Evolutionary conservation across 139 green algal species (phyloP).

Genomic region (Tetradesmus obliquus): DNA sequence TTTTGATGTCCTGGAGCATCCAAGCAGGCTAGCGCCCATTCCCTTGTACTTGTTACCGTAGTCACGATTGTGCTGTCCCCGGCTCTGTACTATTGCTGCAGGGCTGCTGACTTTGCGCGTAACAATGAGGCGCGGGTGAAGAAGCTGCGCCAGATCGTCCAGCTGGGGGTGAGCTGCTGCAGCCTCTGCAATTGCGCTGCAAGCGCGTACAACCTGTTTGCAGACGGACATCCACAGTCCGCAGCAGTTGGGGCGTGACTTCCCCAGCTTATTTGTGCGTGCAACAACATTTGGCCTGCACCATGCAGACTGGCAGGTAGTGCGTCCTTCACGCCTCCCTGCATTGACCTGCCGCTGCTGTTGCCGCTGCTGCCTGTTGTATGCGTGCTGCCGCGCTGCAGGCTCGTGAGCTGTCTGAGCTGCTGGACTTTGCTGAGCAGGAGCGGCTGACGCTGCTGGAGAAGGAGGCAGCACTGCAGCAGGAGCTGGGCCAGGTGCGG

Average conservation of each 20-base stretch:
- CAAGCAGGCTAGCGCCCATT: neutral
- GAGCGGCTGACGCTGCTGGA: slow-evolving; percentile 45
- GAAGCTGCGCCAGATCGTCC: slow-evolving; percentile 40
- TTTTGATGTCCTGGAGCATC: neutral
- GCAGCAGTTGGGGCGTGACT: neutral
- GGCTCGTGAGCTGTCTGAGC: slow-evolving; percentile 40
- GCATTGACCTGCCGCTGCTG: neutral
- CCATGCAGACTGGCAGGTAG: neutral
- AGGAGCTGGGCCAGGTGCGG: slow-evolving; percentile 28
- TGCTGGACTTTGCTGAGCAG: slow-evolving; percentile 46
- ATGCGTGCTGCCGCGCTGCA: slow-evolving; percentile 1
- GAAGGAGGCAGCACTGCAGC: slow-evolving; percentile 36
- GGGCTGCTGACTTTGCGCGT: slow-evolving; percentile 21
- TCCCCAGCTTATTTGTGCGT: neutral
- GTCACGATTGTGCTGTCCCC: no score
- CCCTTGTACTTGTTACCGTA: no score
- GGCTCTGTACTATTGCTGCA: neutral
- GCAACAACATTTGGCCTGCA: neutral
- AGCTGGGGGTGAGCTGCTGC: slow-evolving; percentile 20
- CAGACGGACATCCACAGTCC: neutral
- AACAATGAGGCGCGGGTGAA: slow-evolving; percentile 37
- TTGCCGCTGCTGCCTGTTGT: neutral
- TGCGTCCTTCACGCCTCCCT: neutral
- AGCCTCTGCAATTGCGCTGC: no score
- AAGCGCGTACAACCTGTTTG: neutral